These are phyloP conservation scores for Rhizopogon salebrosus DNA, from an alignment of 768 basidiomycete genomes.

Conservation along the genomic window DNA sequence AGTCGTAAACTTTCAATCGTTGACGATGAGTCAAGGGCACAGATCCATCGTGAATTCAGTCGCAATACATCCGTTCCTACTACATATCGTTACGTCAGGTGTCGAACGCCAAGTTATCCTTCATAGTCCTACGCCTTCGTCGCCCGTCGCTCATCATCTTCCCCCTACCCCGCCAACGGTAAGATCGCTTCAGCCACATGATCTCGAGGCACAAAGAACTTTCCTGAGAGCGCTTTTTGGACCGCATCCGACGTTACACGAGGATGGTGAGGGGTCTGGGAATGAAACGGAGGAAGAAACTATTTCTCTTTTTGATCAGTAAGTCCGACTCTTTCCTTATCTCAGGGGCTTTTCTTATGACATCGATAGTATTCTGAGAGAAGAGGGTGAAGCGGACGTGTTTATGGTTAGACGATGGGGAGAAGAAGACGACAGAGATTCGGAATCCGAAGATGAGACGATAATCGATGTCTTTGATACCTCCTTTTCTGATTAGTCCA, in stretches of 20 bases:
- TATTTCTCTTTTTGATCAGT: constrained; percentile 73
- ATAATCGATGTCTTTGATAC: not conserved
- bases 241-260: constrained; percentile 22
- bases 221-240: constrained; percentile 34
- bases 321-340: constrained; percentile 19
- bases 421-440: constrained; percentile 23
- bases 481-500: not conserved
- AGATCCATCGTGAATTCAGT: constrained; percentile 73
- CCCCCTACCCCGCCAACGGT: constrained; percentile 41
- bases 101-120: constrained; percentile 66
- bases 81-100: constrained; percentile 65
- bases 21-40: constrained; percentile 43
- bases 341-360: constrained; percentile 7
- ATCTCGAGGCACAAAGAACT: constrained; percentile 27
- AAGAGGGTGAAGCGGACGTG: constrained; percentile 54
- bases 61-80: constrained; percentile 65
- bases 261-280: constrained; percentile 22
- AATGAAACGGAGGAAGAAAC: constrained; percentile 43
- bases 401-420: constrained; percentile 42
- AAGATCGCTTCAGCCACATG: constrained; percentile 36
- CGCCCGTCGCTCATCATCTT: constrained; percentile 46
- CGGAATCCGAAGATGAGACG: constrained; percentile 7
- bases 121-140: constrained; percentile 60
- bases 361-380: constrained; percentile 47
- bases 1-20: not conserved